A percentile compares a stretch with the other conserved stretches of the same genome.
phyloP scores from a whole-genome alignment of 352 stramenopile species.

The Blastocystis sp. region DNA sequence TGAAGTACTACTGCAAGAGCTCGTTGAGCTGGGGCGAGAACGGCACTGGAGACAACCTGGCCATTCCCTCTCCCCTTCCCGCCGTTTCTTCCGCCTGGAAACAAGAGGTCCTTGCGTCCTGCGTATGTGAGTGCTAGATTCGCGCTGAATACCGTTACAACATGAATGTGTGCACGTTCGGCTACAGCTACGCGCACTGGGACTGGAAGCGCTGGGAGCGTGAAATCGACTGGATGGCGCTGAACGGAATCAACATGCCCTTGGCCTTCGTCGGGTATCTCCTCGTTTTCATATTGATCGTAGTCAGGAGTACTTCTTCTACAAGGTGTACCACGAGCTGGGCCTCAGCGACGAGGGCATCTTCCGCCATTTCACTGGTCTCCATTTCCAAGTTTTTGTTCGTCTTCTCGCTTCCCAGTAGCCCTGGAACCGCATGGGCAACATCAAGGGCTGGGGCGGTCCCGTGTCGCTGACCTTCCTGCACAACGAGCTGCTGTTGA shows the following conservation, averaged over 20 bases:
- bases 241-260: slow-evolving; percentile 87
- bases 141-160: slow-evolving; percentile 82
- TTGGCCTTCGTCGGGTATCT: slow-evolving; percentile 82
- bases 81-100: background rate
- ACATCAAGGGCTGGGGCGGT: slow-evolving; percentile 76
- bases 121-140: background rate
- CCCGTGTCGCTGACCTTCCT: slow-evolving; percentile 72
- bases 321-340: slow-evolving; percentile 81
- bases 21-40: slow-evolving; percentile 46
- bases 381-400: slow-evolving; percentile 80
- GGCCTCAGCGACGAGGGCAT: slow-evolving; percentile 79
- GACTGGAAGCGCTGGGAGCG: slow-evolving; percentile 82
- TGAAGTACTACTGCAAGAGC: slow-evolving; percentile 33
- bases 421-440: slow-evolving; percentile 77
- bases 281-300: background rate
- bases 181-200: slow-evolving; percentile 84
- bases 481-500: slow-evolving; percentile 78
- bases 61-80: background rate
- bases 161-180: slow-evolving; percentile 85
- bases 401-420: background rate
- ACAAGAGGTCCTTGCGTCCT: background rate
- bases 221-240: slow-evolving; percentile 87
- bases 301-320: slow-evolving; percentile 79
- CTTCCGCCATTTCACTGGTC: slow-evolving; percentile 82
- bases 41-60: slow-evolving; percentile 10